Percentiles rank a stretch among this genome's conserved stretches.
phyloP scores from a whole-genome alignment of 768 basidiomycete genomes.

The Vararia minispora region DNA sequence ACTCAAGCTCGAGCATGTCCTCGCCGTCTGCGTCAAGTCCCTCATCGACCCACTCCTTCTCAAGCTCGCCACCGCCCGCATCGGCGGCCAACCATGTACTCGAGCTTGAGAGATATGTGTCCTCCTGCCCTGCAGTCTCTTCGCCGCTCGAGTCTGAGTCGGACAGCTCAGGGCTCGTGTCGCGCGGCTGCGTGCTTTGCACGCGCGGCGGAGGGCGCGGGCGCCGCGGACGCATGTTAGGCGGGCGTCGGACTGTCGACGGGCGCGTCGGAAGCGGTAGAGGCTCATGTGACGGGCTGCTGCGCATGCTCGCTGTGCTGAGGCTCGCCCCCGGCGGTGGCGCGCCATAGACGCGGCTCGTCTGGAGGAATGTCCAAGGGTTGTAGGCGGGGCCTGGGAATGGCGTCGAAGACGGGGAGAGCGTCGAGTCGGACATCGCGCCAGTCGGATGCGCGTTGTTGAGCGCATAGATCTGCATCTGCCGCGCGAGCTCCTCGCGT shows the following conservation, averaged over 20 bases:
- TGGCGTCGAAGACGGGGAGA: slow-evolving; percentile 68
- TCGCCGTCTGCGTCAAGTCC: slow-evolving; percentile 66
- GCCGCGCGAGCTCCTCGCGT: slow-evolving; percentile 59
- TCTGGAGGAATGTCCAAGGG: slow-evolving; percentile 59
- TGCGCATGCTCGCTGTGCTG: slow-evolving; percentile 48
- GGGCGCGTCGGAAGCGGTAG: slow-evolving; percentile 42
- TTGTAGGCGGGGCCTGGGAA: slow-evolving; percentile 55
- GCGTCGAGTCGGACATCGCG: slow-evolving; percentile 56
- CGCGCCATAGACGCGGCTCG: slow-evolving; percentile 10
- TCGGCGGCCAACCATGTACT: no score
- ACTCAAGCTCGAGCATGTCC: slow-evolving; percentile 66
- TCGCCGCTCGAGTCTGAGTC: slow-evolving; percentile 72
- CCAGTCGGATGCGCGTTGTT: slow-evolving; percentile 59
- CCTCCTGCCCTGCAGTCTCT: slow-evolving; percentile 68
- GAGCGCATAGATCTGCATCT: slow-evolving; percentile 72
- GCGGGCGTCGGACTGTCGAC: slow-evolving; percentile 30
- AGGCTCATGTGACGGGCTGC: slow-evolving; percentile 63
- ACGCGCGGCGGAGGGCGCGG: slow-evolving; percentile 67
- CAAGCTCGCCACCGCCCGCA: no score
- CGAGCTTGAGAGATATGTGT: no score
- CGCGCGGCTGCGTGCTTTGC: slow-evolving; percentile 73
- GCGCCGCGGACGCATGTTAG: no score
- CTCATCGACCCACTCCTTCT: slow-evolving; percentile 36
- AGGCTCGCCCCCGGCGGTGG: slow-evolving; percentile 21
- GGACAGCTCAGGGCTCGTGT: slow-evolving; percentile 71